These are phyloP conservation scores for Hypoxylon intermedium DNA, from an alignment of 495 filamentous ascomycete genomes.

Conservation along the genomic window DNA sequence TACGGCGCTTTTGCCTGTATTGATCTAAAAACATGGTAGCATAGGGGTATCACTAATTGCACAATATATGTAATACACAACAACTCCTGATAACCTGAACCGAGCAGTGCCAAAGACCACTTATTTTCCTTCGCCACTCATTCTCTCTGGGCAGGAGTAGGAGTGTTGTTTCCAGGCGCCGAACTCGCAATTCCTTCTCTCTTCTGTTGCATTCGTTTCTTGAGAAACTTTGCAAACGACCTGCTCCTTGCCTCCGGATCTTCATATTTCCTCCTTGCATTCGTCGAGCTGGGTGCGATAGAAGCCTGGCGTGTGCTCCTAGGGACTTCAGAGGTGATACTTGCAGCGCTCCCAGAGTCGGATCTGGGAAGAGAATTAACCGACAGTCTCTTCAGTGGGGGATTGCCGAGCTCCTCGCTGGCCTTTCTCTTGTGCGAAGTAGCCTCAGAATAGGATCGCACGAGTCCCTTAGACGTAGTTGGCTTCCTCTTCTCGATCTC, in stretches of 20 bases:
- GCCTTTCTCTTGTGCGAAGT: constrained; percentile 28
- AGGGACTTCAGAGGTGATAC: constrained; percentile 5
- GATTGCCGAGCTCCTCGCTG: constrained; percentile 18
- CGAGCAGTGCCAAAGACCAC: not conserved
- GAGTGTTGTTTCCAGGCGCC: constrained; percentile 25
- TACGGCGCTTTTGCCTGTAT: too few relatives aligned
- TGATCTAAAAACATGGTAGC: not conserved
- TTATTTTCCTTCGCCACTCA: not conserved
- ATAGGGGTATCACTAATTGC: constrained; percentile 15
- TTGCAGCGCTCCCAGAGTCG: constrained; percentile 9
- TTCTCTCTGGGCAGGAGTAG: constrained; percentile 35
- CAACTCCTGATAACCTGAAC: too few relatives aligned
- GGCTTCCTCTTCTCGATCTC: constrained; percentile 23
- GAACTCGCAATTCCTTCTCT: constrained; percentile 33
- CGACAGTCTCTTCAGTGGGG: constrained; percentile 25
- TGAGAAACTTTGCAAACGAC: constrained; percentile 17
- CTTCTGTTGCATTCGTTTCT: constrained; percentile 10
- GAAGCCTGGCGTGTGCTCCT: constrained; percentile 6
- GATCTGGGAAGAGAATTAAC: constrained; percentile 17
- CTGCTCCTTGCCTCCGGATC: constrained; percentile 24
- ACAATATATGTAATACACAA: not conserved
- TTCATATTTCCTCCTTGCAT: constrained; percentile 2
- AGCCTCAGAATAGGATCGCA: constrained; percentile 29
- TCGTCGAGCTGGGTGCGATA: constrained; percentile 6
- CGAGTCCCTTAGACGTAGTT: constrained; percentile 6